Base-by-base conservation (phyloP, 208 protist species). In the Trypanosoma platydactyli region DNA sequence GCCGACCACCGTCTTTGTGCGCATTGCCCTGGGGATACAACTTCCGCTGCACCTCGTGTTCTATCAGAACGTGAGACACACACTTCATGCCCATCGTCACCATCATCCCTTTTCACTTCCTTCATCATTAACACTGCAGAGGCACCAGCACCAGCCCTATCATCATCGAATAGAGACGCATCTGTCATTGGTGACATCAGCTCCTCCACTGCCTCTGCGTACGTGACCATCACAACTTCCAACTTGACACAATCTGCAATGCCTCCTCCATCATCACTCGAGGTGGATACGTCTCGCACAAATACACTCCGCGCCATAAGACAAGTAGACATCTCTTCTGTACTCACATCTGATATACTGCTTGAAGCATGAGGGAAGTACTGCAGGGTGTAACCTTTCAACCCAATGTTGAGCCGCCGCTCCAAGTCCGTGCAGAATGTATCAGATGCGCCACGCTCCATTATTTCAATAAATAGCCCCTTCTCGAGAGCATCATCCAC, bases 1-100 rank as follows among this genome's bases (percentile, higher is more conserved):
- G 63, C 50, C 13, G 52, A 48, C 63, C 63, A 68, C 33, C 63
- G 59, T 40, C 54, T 35, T n/a, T n/a, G n/a, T n/a, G n/a, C n/a
- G n/a, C n/a, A n/a, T n/a, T n/a, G n/a, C n/a, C n/a, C n/a, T n/a
- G n/a, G n/a, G n/a, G n/a, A n/a, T n/a, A n/a, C n/a, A n/a, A n/a
- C n/a, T n/a, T n/a, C n/a, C n/a, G n/a, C n/a, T n/a, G n/a, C n/a
- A n/a, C n/a, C n/a, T n/a, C n/a, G n/a, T n/a, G n/a, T n/a, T n/a
- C n/a, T n/a, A n/a, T n/a, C n/a, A n/a, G n/a, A n/a, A n/a, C n/a
- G n/a, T n/a, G n/a, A n/a, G n/a, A n/a, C n/a, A n/a, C n/a, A n/a
- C n/a, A n/a, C n/a, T n/a, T n/a, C n/a, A n/a, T n/a, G n/a, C n/a
- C n/a, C n/a, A n/a, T n/a, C n/a, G n/a, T n/a, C n/a, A n/a, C 29